Conservation (phyloP, 345 rosid species). For the Viola odorata region DNA sequence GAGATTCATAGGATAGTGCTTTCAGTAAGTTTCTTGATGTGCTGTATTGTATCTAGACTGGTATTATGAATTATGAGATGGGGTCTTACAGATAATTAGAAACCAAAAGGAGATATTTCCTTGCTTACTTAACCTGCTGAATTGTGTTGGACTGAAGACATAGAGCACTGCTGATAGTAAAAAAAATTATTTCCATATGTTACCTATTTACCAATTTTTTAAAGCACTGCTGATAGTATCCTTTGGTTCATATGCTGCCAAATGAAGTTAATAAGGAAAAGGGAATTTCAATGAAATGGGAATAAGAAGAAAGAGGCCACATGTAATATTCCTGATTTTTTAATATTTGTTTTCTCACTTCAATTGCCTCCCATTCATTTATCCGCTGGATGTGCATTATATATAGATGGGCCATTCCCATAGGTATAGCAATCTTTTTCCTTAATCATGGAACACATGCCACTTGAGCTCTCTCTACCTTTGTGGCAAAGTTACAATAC, state of each 20-base stretch:
- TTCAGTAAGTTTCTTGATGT: no score
- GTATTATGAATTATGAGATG: no score
- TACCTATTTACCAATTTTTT: no score
- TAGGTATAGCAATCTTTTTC: not conserved
- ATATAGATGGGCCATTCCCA: not conserved
- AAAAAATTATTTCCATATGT: no score
- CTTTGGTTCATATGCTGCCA: not conserved
- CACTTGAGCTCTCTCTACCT: constrained; percentile 13
- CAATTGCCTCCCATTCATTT: not conserved
- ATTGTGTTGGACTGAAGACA: no score
- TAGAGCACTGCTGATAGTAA: no score
- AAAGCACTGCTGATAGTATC: no score
- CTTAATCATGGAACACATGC: not conserved
- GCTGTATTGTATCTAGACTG: no score
- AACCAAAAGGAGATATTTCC: no score
- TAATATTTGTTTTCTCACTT: not conserved
- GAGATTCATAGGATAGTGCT: no score
- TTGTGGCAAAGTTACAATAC: constrained; percentile 10
- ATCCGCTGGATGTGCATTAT: not conserved
- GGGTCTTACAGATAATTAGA: no score
- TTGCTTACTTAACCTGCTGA: no score
- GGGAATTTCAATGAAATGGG: constrained; percentile 12
- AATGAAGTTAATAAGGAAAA: constrained; percentile 9
- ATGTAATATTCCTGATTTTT: not conserved
- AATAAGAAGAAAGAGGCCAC: constrained; percentile 2